Evolutionary conservation across 2,329 filamentous ascomycete species (phyloP).

Genomic region (Pyrenochaeta sp.): DNA sequence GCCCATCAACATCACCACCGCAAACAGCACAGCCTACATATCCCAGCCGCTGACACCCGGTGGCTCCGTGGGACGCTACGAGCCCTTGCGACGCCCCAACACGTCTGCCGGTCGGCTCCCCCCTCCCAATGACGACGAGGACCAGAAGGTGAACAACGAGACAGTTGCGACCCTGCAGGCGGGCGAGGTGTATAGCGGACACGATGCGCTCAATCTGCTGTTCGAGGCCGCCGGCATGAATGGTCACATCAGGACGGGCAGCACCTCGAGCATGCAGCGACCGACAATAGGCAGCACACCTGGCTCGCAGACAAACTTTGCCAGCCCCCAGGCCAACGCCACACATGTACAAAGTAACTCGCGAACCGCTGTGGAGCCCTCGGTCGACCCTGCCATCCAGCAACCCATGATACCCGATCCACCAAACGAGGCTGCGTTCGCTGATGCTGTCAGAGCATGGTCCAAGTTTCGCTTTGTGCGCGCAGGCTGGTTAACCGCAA

Average conservation of each 20-base stretch:
- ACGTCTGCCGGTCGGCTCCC: constrained; percentile 31
- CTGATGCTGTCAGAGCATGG: constrained; percentile 86
- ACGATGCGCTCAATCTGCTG: constrained; percentile 89
- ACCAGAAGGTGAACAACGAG: constrained; percentile 66
- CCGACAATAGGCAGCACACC: constrained; percentile 46
- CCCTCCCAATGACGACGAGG: constrained; percentile 56
- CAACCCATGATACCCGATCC: constrained; percentile 39
- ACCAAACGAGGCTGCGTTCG: constrained; percentile 49
- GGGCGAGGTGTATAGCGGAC: constrained; percentile 83
- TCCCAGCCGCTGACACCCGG: constrained; percentile 70
- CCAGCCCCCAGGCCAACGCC: constrained; percentile 41
- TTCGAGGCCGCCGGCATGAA: constrained; percentile 78
- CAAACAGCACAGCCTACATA: constrained; percentile 33
- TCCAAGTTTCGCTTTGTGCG: constrained; percentile 92
- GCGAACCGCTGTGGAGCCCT: constrained; percentile 33
- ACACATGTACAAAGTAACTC: constrained; percentile 33
- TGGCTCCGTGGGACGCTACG: constrained; percentile 69
- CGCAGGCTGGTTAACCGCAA: constrained; percentile 93
- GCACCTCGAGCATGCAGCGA: constrained; percentile 51
- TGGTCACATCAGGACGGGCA: constrained; percentile 54
- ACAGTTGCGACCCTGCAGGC: constrained; percentile 68
- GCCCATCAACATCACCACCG: constrained; percentile 26
- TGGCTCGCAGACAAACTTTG: constrained; percentile 45
- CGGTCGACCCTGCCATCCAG: constrained; percentile 43
- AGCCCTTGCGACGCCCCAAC: constrained; percentile 72